Base-by-base conservation (phyloP, 129 eudicot species). In the Tagetes patula region DNA sequence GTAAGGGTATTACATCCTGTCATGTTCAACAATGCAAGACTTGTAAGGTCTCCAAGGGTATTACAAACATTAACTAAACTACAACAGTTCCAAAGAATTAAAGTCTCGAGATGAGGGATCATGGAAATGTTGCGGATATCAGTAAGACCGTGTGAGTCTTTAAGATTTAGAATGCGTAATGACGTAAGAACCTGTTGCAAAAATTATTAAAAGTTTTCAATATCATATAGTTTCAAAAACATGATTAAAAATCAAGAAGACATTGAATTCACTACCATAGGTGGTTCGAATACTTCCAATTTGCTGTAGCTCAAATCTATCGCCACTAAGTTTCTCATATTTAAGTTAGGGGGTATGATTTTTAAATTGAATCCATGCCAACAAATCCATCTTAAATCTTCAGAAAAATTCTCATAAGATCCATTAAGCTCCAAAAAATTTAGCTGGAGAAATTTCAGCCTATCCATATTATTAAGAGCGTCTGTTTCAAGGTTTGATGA, bases 121-220 rank as follows among this genome's bases (percentile, higher is more conserved):
- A 8, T 42, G 71, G 3, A 66, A n/a, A 66, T 66, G 52, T 66
- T 66, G 27, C 6, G 34, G 61, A 69, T 69, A 13, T 48, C 61
- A 2, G 3, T 0, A 6, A 69, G 60, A 36, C 20, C 13, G 27
- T 37, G 45, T 12, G 73, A 82, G 50, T 78, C 71, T 68, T 81
- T 78, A n/a, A 82, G 85, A 68, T 82, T 65, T 31, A 77, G 72
- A 45, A 67, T 48, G n/a, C 59, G 66, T n/a, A 81, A 52, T 33
- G 60, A 58, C 5, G 9, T 39, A 42, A 77, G 79, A 45, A 47
- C 12, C 85, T 82, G 82, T 67, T 67, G 56, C 13, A 76, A 34
- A 50, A 27, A 52, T 11, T 39, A 41, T 12, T 11, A n/a, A 37
- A 6, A 20, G 27, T 20, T 56, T 46, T 0, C 3, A 41, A 7